A percentile compares a stretch with the other conserved stretches of the same genome.
Conservation (phyloP, 164 flowering plant species). For the Buxus sempervirens region DNA sequence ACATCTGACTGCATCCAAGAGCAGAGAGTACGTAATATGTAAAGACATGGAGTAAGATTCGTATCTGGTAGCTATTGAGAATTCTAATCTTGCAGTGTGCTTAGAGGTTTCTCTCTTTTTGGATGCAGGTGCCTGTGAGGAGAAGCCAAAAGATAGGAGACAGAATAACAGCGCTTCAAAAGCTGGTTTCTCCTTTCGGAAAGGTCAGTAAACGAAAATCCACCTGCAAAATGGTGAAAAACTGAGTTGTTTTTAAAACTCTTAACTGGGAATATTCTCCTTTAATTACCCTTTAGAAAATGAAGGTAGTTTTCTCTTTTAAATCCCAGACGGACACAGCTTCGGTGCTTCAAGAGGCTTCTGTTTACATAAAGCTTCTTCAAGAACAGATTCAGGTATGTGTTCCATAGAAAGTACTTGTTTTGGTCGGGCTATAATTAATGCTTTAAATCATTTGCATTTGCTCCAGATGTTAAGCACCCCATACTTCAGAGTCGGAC, state of each 20-base stretch:
- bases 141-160: slow-evolving; percentile 66
- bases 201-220: slow-evolving; percentile 41
- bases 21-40: slow-evolving; percentile 22
- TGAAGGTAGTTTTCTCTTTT: neutral
- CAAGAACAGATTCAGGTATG: slow-evolving; percentile 55
- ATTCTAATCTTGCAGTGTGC: neutral
- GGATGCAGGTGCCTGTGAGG: slow-evolving; percentile 33
- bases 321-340: slow-evolving; percentile 69
- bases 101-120: neutral
- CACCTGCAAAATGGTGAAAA: neutral
- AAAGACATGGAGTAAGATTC: neutral
- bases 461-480: slow-evolving; percentile 33
- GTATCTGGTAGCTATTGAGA: neutral
- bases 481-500: slow-evolving; percentile 24
- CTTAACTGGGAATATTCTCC: too few species aligned
- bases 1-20: slow-evolving; percentile 7
- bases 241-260: too few species aligned
- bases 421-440: neutral
- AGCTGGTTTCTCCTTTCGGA: slow-evolving; percentile 80
- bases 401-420: neutral
- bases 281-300: too few species aligned
- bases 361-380: slow-evolving; percentile 45
- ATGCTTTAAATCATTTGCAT: neutral
- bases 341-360: slow-evolving; percentile 73
- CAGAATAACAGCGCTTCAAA: slow-evolving; percentile 64